phyloP scores from a whole-genome alignment of 1,284 basidiomycete genomes.

The Microbotryomycetes sp. region DNA sequence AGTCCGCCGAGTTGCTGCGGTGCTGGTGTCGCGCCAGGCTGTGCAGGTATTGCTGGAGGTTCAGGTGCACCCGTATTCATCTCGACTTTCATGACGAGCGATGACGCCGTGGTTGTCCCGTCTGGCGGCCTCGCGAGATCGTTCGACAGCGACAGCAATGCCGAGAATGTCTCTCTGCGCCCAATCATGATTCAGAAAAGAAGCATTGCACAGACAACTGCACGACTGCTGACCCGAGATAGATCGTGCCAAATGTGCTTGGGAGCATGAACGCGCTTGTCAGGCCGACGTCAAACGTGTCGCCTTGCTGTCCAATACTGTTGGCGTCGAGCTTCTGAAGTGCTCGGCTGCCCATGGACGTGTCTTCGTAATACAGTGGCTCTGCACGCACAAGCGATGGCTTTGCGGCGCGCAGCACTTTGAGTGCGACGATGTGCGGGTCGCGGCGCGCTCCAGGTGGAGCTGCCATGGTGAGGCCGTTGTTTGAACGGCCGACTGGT shows the following conservation, averaged over 20 bases:
- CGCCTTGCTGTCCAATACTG: not conserved
- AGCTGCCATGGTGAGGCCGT: too few relatives aligned
- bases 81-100: slow-evolving; percentile 34
- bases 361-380: not conserved
- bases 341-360: not conserved
- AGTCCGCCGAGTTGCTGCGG: not conserved
- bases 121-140: slow-evolving; percentile 32
- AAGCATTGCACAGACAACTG: too few relatives aligned
- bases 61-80: slow-evolving; percentile 30
- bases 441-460: not conserved
- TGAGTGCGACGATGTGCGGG: slow-evolving; percentile 17
- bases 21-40: slow-evolving; percentile 3
- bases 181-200: too few relatives aligned
- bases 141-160: slow-evolving; percentile 38
- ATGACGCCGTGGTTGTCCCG: slow-evolving; percentile 24
- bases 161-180: slow-evolving; percentile 37
- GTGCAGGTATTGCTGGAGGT: not conserved
- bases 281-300: not conserved
- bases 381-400: slow-evolving; percentile 1
- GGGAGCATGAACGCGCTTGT: slow-evolving; percentile 8
- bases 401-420: slow-evolving; percentile 14
- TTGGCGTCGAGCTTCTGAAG: not conserved
- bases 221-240: slow-evolving; percentile 19
- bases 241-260: slow-evolving; percentile 11
- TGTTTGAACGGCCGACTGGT: too few relatives aligned